phyloP scores from a whole-genome alignment of 2,329 filamentous ascomycete genomes.

The Remersonia thermophila region DNA sequence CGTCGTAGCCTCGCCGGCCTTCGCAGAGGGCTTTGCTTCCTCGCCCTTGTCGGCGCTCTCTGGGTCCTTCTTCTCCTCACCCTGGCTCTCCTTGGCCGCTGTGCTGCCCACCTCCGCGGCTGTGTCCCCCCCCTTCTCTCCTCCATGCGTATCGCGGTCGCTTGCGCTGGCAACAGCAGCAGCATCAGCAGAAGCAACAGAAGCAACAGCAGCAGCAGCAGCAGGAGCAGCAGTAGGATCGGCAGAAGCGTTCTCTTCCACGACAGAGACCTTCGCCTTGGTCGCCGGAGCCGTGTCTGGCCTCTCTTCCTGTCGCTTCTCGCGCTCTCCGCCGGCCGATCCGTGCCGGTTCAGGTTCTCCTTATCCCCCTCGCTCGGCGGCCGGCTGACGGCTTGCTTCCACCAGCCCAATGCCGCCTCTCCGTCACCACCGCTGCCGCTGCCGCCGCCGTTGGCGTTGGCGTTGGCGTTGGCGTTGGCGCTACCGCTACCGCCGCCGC shows the following conservation, averaged over 20 bases:
- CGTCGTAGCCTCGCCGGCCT: background rate
- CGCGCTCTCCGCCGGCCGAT: background rate
- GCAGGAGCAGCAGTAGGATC: no score
- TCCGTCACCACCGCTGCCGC: background rate
- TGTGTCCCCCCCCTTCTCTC: no score
- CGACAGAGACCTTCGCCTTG: background rate
- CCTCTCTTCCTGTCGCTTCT: background rate
- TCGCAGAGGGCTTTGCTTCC: background rate
- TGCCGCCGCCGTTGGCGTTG: background rate
- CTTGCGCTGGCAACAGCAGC: no score
- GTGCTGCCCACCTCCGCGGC: no score
- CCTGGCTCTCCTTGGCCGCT: background rate
- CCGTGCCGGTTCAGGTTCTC: conserved; percentile 26
- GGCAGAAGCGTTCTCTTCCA: no score
- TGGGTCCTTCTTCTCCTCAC: background rate
- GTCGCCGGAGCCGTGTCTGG: background rate
- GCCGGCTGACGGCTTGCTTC: conserved; percentile 16
- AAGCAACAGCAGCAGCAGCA: no score
- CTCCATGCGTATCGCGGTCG: no score
- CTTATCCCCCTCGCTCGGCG: conserved; percentile 31
- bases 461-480: background rate
- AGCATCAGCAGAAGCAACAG: no score
- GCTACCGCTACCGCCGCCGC: background rate
- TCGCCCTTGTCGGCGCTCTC: background rate
- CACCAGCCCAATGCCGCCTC: conserved; percentile 10